Conservation (phyloP, 495 filamentous ascomycete genomes). For the Clohesyomyces aquaticus region DNA sequence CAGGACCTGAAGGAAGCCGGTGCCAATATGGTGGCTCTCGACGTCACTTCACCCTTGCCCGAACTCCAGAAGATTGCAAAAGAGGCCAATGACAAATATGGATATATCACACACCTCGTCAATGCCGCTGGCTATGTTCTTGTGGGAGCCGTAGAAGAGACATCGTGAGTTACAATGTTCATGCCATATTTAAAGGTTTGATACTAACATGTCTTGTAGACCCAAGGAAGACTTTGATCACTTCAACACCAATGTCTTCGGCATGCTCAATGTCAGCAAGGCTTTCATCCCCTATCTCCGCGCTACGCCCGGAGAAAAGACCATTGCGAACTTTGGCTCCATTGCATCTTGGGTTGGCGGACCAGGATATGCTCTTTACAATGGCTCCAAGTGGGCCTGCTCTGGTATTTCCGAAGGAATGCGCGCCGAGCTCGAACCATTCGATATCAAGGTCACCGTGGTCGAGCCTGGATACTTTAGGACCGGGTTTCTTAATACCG, state of each 20-base stretch:
- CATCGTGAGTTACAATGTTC: constrained; percentile 44
- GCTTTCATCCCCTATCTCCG: constrained; percentile 57
- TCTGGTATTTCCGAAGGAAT: constrained; percentile 52
- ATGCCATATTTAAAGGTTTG: not conserved
- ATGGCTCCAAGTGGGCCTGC: constrained; percentile 55
- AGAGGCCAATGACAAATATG: constrained; percentile 50
- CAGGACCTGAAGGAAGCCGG: constrained; percentile 51
- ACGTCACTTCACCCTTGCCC: constrained; percentile 50
- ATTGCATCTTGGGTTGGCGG: constrained; percentile 50
- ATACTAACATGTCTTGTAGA: constrained; percentile 28
- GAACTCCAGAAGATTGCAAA: constrained; percentile 47
- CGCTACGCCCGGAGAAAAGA: constrained; percentile 44
- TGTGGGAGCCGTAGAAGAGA: constrained; percentile 50
- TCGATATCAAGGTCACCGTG: constrained; percentile 53
- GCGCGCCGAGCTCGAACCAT: constrained; percentile 52
- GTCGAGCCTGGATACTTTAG: constrained; percentile 59
- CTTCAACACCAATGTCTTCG: constrained; percentile 57
- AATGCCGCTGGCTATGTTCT: constrained; percentile 57
- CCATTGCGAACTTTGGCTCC: constrained; percentile 56
- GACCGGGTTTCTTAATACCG: constrained; percentile 48
- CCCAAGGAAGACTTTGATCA: constrained; percentile 46
- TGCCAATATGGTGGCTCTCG: constrained; percentile 50
- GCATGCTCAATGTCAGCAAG: constrained; percentile 53
- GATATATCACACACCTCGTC: constrained; percentile 56
- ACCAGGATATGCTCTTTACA: constrained; percentile 54